Evolutionary conservation across 768 basidiomycete genomes (phyloP), one percentile per base, ranked within the genome.

Genomic region (Tylopilus vinaceipallidus): DNA sequence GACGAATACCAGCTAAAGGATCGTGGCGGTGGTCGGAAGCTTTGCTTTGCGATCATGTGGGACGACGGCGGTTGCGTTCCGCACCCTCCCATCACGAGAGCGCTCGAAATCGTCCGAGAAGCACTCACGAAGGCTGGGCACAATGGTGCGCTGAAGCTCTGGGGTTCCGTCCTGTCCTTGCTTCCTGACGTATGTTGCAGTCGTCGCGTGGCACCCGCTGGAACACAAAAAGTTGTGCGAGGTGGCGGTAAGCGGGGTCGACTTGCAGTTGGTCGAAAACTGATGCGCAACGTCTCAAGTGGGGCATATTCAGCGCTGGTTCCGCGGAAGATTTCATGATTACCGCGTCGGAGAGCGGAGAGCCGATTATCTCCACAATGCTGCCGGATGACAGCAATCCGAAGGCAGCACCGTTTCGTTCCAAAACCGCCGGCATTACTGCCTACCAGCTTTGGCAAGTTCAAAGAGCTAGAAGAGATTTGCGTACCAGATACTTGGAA

Each of bases 381-480:
- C 36, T 52, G 30, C 71, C 68, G 9, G 63, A 71, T 5, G 55
- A 53, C 2, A 65, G 65, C 26, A 45, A 60, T 22, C 26, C 60
- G 16, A 59, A 47, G 3, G 39, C 52, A 30, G 44, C 53, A 48
- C 14, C 58, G 16, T 72, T 69, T 50, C 60, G 63, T n/a, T 63
- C 70, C 2, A 48, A 54, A 24, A 50, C 52, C 4, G 44, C 61
- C 16, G 62, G 66, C 10, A 53, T 74, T 11, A 75, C 78, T 1
- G 81, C 85, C 0, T 85, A 79, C 57, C 71, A 82, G 41, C 73
- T 86, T 17, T 91, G 87, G 87, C 80, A 86, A 57, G 36, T 81
- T 8, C 84, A 87, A 22, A 81, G 77, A 57, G 59, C 62, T n/a
- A 53, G 20, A 56, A 67, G 65, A 5, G 71, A 73, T 11, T 54